Base-by-base conservation (phyloP, 2,329 filamentous ascomycete genomes). In the Fusarium chuoi region DNA sequence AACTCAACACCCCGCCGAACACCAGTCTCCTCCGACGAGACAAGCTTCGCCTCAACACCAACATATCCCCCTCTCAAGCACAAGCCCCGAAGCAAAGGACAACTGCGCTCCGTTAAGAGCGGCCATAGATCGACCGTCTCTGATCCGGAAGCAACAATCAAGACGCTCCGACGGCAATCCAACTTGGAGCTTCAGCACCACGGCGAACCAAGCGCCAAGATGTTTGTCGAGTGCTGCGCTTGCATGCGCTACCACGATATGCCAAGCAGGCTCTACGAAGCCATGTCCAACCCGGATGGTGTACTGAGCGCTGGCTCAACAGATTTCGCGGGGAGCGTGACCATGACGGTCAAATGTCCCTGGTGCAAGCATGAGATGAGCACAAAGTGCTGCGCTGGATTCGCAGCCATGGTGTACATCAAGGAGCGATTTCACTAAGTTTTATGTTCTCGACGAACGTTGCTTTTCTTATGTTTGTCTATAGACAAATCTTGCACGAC, bases 301-400 rank as follows among this genome's bases (percentile, higher is more conserved):
- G 82, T 89, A 18, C 84, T 91, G 18, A 85, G 86, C 24, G 54
- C 77, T 55, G 84, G 84, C 62, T 80, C 82, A 36, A 80, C 86
- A 11, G 88, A 88, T 2, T 88, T 90, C 48, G 85, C 85, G 46
- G 89, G 89, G 3, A 83, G 87, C 12, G 85, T 91, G 49, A 89
- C 87, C 14, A 91, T 90, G 72, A 89, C 87, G 77, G 89, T 92
- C 33, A 89, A 88, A 73, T 94, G 92, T 79, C 91, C 91, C 14
- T 94, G 92, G 92, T 94, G 92, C 79, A 85, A 85, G 48, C 92
- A 94, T 82, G 87, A 88, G 56, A 93, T 94, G 91, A 91, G 86
- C 73, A 91, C 87, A 20, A 84, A 82, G 65, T 94, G 92, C 81
- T 94, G 92, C 79, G 87, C 91, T 17, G 92, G 91, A 13, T 92